Conservation (phyloP, 2,329 filamentous ascomycete genomes). For the Septoria petroselini region DNA sequence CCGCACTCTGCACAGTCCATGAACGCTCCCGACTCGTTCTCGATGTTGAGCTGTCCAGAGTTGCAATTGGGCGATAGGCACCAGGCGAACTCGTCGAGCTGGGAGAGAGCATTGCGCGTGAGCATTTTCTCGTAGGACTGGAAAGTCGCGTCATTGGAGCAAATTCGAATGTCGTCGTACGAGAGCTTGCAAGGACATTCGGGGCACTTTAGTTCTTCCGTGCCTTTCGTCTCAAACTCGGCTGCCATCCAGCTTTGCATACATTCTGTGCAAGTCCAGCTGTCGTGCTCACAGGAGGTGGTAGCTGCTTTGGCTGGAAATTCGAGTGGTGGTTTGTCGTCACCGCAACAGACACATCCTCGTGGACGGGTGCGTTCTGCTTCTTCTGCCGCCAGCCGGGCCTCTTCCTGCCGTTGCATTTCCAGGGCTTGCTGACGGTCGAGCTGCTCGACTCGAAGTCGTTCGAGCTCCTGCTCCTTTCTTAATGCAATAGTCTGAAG, state of each 20-base stretch:
- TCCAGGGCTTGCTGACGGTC: conserved; percentile 13
- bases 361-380: conserved; percentile 18
- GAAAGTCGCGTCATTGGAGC: conserved; percentile 47
- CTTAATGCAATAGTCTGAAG: conserved; percentile 2
- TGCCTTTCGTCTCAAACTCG: conserved; percentile 40
- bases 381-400: conserved; percentile 16
- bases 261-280: conserved; percentile 40
- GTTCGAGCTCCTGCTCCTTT: conserved; percentile 12
- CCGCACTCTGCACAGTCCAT: conserved; percentile 41
- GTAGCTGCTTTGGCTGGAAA: conserved; percentile 39
- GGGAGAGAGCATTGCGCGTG: conserved; percentile 45
- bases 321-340: conserved; percentile 32
- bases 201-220: conserved; percentile 53
- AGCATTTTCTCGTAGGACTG: conserved; percentile 48
- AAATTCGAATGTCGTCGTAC: conserved; percentile 47
- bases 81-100: conserved; percentile 51
- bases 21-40: conserved; percentile 38
- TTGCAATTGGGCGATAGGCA: conserved; percentile 52
- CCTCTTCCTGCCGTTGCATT: conserved; percentile 19
- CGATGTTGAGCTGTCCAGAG: conserved; percentile 52
- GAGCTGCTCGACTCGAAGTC: conserved; percentile 7
- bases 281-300: conserved; percentile 36
- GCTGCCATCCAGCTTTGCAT: conserved; percentile 41
- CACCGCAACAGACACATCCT: conserved; percentile 40
- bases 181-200: conserved; percentile 49